These are phyloP conservation scores for Hypoxylon sp. DNA, from an alignment of 2,329 filamentous ascomycete species.

Conservation along the genomic window DNA sequence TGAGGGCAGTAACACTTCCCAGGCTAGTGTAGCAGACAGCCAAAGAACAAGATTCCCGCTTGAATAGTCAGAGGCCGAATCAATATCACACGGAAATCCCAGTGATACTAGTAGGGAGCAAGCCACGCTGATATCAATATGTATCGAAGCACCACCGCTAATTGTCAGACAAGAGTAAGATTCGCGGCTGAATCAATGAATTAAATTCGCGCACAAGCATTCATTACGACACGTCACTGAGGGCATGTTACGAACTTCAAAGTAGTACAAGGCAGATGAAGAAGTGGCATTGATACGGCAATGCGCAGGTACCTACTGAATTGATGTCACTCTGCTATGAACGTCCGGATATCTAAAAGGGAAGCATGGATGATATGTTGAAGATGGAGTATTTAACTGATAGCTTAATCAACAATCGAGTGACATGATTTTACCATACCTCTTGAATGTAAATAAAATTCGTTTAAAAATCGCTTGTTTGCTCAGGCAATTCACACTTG, in stretches of 20 bases:
- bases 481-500: background rate
- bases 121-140: background rate
- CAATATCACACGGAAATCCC: background rate
- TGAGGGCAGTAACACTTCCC: background rate
- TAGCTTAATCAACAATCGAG: no score
- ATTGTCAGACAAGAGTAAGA: background rate
- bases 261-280: background rate
- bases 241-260: background rate
- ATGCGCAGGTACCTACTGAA: background rate
- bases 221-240: conserved; percentile 12
- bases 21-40: background rate
- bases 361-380: background rate
- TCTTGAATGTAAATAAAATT: no score
- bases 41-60: background rate
- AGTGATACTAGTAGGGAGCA: background rate
- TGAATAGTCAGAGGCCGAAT: background rate
- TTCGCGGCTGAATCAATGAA: background rate
- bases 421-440: no score
- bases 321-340: background rate
- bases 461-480: no score
- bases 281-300: background rate
- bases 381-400: background rate
- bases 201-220: background rate
- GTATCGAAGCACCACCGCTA: background rate
- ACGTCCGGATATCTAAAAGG: background rate